Base-by-base conservation (phyloP, 2,329 filamentous ascomycete species). In the Seiridium cupressi region DNA sequence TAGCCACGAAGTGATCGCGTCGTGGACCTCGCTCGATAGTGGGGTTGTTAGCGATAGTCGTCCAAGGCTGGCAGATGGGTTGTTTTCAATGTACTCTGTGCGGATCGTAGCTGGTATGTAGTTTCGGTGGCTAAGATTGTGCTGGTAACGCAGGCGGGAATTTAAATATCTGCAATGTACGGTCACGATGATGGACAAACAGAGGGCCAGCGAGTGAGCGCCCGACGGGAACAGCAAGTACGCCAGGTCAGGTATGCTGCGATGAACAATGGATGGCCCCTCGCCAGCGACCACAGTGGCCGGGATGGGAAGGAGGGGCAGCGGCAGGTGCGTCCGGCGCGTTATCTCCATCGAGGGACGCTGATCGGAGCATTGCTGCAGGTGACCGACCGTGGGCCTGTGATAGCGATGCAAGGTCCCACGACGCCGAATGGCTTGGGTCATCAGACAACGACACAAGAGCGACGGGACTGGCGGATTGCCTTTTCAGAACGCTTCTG, bases 221-320 rank as follows among this genome's bases (percentile, higher is more conserved):
- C 18, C 18, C 18, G 34, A 35, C 47, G 31, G 11, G 31, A 51
- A 51, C 47, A 51, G 34, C 26, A 34, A 53, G 34, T 7, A 13
- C 31, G 9, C 49, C 5, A 40, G 9, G 3, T 10, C 8, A 31
- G 51, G 4, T 32, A 44, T 31, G 51, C 11, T 36, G 31, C 35
- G 38, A 38, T 40, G n/a, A 44, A 42, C 9, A 34, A 44, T 40
- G 36, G 51, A 32, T 38, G 13, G 35, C n/a, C 32, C 13, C 34
- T 40, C 36, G 18, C 36, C 9, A 42, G n/a, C 51, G 51, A 55
- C 38, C 38, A 42, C 18, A 31, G 18, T 44, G 36, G 51, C 54
- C 54, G 44, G 44, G 26, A 47, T 47, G 40, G 54, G 54, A 57
- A 57, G 54, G 54, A 57, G 54, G 54, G 54, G 54, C 54, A 57